Conservation (phyloP, 2,329 filamentous ascomycete genomes). For the Fusarium tanahbumbuense region DNA sequence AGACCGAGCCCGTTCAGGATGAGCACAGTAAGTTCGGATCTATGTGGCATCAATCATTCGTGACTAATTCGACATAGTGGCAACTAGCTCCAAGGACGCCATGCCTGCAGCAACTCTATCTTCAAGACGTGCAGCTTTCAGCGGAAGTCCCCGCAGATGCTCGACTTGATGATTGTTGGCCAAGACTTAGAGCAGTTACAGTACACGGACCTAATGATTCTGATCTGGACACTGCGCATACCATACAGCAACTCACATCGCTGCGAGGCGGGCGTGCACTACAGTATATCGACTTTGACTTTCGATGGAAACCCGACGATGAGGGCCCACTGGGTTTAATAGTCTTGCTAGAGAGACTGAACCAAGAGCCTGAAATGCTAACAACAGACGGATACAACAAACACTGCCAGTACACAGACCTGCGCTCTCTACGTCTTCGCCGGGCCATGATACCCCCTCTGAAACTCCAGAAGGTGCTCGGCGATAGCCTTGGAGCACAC, state of each 20-base stretch:
- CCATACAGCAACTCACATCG: conserved; percentile 44
- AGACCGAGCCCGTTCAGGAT: conserved; percentile 32
- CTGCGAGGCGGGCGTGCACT: conserved; percentile 45
- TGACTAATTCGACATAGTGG: conserved; percentile 41
- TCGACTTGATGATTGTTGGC: conserved; percentile 45
- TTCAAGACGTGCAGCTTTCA: conserved; percentile 45
- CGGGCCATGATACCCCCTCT: conserved; percentile 42
- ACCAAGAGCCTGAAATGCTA: conserved; percentile 27
- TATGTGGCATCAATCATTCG: neutral
- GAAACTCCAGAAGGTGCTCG: conserved; percentile 43
- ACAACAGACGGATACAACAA: conserved; percentile 16
- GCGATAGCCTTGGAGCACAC: conserved; percentile 42
- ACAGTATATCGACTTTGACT: conserved; percentile 49
- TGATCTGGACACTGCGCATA: conserved; percentile 38
- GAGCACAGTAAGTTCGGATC: conserved; percentile 34
- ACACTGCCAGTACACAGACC: conserved; percentile 41
- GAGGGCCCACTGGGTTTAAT: conserved; percentile 38
- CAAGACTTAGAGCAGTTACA: conserved; percentile 47
- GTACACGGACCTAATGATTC: conserved; percentile 39
- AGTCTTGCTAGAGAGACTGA: conserved; percentile 25
- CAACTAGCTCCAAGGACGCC: conserved; percentile 45
- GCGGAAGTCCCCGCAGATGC: conserved; percentile 9
- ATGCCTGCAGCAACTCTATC: conserved; percentile 49
- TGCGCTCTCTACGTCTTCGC: conserved; percentile 48
- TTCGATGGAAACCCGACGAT: conserved; percentile 44